Evolutionary conservation across 257 asterid species (phyloP), one percentile per base, ranked within the genome.

Genomic region (Voacanga thouarsii): DNA sequence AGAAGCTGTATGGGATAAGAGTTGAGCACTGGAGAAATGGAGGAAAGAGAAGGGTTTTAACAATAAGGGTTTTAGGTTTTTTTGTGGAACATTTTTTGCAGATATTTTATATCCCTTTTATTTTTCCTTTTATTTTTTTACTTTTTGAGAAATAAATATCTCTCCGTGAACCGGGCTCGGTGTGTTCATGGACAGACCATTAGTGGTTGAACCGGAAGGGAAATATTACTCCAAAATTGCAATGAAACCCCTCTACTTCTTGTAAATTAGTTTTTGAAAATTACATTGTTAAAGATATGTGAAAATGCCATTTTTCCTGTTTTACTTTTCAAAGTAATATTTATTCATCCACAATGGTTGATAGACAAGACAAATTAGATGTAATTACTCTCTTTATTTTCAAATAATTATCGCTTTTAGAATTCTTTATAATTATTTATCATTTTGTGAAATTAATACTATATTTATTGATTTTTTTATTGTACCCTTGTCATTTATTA

Each of bases 51-150:
- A 75, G 84, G 88, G 89, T 85, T 88, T 89, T 87, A 87, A 80
- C 78, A 73, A 84, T 92, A 90, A 90, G 97, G 97, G 97, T 92
- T 92, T 89, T 86, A 84, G 96, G 82, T 76, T 77, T 80, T 39
- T 24, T 39, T 16, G 4, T 56, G 33, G 43, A 11, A 26, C 53
- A 51, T 77, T 77, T 56, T 50, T 79, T 30, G 37, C 33, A 50
- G 64, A 65, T 56, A 43, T 45, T 63, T 60, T 51, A 47, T 50
- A 12, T 55, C n/a, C 8, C 57, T 15, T 44, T 65, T 10, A 30
- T 68, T 19, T 10, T 7, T 66, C 9, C 1, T 30, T 18, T 41
- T 49, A n/a, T 65, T 56, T 44, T 71, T 6, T 10, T 21, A 30
- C 6, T 21, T 21, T 30, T 33, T 21, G 37, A 1, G 23, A 19